Conservation (phyloP, 2,329 filamentous ascomycete genomes). For the Aureobasidium melanogenum region DNA sequence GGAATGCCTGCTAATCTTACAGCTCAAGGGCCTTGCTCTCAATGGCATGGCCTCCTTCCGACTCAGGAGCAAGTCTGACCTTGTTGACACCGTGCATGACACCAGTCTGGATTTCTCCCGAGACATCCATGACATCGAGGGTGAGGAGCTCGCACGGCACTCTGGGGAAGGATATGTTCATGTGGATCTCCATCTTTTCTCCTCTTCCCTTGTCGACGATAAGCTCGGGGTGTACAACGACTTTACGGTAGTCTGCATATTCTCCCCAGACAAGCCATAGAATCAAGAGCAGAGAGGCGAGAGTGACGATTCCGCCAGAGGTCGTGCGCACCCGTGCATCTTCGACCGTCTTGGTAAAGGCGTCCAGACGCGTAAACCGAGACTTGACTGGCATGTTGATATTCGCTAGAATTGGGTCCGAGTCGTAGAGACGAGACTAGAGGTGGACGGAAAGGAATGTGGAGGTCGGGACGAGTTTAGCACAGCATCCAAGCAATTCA, state of each 20-base stretch:
- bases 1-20: constrained; percentile 26
- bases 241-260: constrained; percentile 85
- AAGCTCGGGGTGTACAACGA: constrained; percentile 82
- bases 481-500: constrained; percentile 5
- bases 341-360: constrained; percentile 98
- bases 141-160: constrained; percentile 93
- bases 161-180: constrained; percentile 92
- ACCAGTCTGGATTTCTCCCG: constrained; percentile 90
- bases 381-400: constrained; percentile 73
- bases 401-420: not conserved
- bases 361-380: constrained; percentile 91
- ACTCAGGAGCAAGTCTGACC: constrained; percentile 64
- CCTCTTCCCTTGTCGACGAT: constrained; percentile 95
- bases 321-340: constrained; percentile 94
- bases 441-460: not conserved
- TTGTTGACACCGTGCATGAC: constrained; percentile 90
- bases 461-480: not conserved
- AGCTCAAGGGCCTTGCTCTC: constrained; percentile 61
- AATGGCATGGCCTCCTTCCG: constrained; percentile 68
- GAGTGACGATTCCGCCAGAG: constrained; percentile 89
- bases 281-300: constrained; percentile 79
- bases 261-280: constrained; percentile 87
- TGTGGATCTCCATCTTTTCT: constrained; percentile 97
- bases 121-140: constrained; percentile 98
- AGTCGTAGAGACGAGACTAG: not conserved